These are phyloP conservation scores for Colletotrichum liriopes DNA, from an alignment of 2,329 filamentous ascomycete species.

Conservation along the genomic window DNA sequence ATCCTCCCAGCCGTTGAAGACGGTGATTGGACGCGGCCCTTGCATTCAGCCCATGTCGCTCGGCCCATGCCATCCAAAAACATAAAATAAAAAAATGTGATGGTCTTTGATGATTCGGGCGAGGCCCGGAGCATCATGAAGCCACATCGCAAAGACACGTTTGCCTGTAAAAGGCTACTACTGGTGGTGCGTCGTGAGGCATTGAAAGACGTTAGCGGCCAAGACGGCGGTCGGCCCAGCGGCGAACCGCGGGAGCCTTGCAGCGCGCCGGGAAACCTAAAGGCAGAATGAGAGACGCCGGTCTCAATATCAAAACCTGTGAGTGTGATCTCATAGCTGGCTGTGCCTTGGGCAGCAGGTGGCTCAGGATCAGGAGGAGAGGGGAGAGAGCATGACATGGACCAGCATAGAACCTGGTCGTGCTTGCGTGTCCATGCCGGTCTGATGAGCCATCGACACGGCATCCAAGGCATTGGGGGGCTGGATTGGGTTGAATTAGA, in stretches of 20 bases:
- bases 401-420: slow-evolving; percentile 2
- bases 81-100: slow-evolving; percentile 2
- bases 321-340: slow-evolving; percentile 6
- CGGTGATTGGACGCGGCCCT: slow-evolving; percentile 34
- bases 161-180: background rate
- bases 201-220: background rate
- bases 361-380: background rate
- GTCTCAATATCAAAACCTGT: slow-evolving; percentile 1
- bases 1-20: background rate
- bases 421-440: background rate
- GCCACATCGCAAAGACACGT: background rate
- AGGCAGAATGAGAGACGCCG: background rate
- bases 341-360: slow-evolving; percentile 5
- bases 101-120: background rate
- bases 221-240: background rate
- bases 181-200: too few relatives aligned
- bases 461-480: background rate
- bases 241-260: background rate
- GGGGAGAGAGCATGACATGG: slow-evolving; percentile 10
- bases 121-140: background rate
- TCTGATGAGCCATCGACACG: background rate
- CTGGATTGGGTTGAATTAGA: background rate
- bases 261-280: background rate
- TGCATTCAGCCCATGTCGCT: slow-evolving; percentile 33
- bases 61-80: slow-evolving; percentile 22